Evolutionary conservation across 163 green algal species (phyloP).

Genomic region (Prototheca wickerhamii): DNA sequence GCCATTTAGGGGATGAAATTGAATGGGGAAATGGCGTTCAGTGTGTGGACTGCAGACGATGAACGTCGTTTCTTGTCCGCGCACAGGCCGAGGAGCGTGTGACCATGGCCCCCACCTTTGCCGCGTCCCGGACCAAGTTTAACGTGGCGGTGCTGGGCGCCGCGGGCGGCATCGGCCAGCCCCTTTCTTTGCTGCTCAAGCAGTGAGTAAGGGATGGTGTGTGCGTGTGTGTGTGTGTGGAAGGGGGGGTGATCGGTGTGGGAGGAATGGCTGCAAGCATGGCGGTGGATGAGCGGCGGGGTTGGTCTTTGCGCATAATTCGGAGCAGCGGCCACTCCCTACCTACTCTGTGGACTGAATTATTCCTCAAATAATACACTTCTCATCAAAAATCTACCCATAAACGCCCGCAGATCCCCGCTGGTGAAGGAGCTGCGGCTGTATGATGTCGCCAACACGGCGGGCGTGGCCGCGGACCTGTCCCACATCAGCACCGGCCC

Average conservation of each 20-base stretch:
- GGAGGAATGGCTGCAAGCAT: no score
- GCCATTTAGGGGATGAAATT: no score
- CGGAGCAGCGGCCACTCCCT: no score
- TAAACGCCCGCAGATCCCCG: conserved; percentile 53
- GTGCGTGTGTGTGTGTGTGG: no score
- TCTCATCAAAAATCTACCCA: not conserved
- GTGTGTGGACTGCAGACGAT: no score
- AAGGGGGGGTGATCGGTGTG: no score
- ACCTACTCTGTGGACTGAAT: not conserved
- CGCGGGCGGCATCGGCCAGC: conserved; percentile 94
- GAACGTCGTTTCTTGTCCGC: no score
- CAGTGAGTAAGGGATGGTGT: conserved; percentile 21
- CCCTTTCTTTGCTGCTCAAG: conserved; percentile 92
- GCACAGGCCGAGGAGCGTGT: not conserved
- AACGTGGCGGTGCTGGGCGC: conserved; percentile 93
- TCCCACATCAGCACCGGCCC: conserved; percentile 62
- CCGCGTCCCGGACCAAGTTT: conserved; percentile 7
- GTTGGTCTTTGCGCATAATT: no score
- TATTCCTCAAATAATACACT: not conserved
- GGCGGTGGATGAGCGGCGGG: no score
- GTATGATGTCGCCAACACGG: conserved; percentile 86
- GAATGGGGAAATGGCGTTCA: no score
- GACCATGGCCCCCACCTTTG: conserved; percentile 3
- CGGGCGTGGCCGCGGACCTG: conserved; percentile 73
- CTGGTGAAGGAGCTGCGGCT: conserved; percentile 73